A percentile compares a stretch with the other conserved stretches of the same genome.
These are phyloP conservation scores for Dacryopinax spathularia DNA, from an alignment of 768 basidiomycete species.

Conservation along the genomic window DNA sequence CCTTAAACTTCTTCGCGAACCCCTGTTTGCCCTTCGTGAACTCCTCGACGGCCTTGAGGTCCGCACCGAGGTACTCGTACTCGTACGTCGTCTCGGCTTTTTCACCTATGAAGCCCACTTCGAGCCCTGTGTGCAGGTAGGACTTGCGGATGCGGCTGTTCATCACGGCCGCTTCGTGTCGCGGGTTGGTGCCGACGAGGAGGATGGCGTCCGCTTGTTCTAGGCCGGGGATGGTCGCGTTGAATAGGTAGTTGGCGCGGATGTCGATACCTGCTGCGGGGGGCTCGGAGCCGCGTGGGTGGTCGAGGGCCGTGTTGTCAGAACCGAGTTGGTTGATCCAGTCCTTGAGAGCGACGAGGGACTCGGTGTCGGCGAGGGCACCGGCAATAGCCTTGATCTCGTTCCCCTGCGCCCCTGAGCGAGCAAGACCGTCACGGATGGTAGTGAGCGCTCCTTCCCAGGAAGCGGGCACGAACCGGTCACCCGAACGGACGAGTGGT, in stretches of 20 bases:
- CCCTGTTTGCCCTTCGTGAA: slow-evolving; percentile 61
- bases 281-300: slow-evolving; percentile 45
- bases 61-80: slow-evolving; percentile 77
- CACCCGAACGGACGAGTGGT: slow-evolving; percentile 80
- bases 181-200: slow-evolving; percentile 88
- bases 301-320: slow-evolving; percentile 80
- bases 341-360: slow-evolving; percentile 87
- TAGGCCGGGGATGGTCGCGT: slow-evolving; percentile 76
- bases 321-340: slow-evolving; percentile 84
- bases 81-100: slow-evolving; percentile 83
- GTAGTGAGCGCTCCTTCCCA: slow-evolving; percentile 83
- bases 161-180: slow-evolving; percentile 92
- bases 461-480: slow-evolving; percentile 74
- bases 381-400: slow-evolving; percentile 95
- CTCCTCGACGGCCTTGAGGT: slow-evolving; percentile 56
- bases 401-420: slow-evolving; percentile 71
- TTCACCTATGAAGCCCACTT: slow-evolving; percentile 83
- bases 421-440: slow-evolving; percentile 60
- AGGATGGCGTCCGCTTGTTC: slow-evolving; percentile 87
- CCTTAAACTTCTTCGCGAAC: slow-evolving; percentile 76
- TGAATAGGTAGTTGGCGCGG: slow-evolving; percentile 94
- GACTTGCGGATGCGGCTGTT: slow-evolving; percentile 94
- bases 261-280: slow-evolving; percentile 76
- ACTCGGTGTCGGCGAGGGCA: slow-evolving; percentile 83
- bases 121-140: slow-evolving; percentile 76